Conservation (phyloP, 1,284 basidiomycete species). For the Trametes polyzona region DNA sequence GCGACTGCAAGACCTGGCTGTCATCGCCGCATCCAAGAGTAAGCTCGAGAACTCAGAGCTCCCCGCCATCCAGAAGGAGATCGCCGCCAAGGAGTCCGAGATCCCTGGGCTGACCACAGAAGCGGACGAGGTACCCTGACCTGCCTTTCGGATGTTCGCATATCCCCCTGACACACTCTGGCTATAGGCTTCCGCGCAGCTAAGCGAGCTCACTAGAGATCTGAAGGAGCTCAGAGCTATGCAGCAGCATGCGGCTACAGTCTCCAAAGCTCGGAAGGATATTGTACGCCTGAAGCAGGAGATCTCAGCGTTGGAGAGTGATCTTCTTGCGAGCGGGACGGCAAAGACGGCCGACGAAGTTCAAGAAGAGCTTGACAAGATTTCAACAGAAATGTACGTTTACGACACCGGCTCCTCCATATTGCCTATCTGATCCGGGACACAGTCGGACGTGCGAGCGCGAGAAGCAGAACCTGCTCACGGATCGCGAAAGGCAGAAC, state of each 20-base stretch:
- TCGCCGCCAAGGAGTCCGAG: conserved; percentile 58
- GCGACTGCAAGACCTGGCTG: conserved; percentile 60
- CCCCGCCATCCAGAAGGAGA: conserved; percentile 66
- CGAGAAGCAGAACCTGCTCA: conserved; percentile 61
- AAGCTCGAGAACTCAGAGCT: conserved; percentile 66
- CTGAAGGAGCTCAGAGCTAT: conserved; percentile 67
- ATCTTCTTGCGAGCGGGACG: conserved; percentile 73
- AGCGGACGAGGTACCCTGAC: conserved; percentile 59
- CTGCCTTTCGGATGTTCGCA: background rate
- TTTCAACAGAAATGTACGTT: conserved; percentile 71
- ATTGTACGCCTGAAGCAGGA: conserved; percentile 68
- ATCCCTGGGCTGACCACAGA: conserved; percentile 53
- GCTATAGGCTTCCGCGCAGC: conserved; percentile 50
- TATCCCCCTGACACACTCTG: background rate
- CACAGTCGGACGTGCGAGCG: conserved; percentile 71
- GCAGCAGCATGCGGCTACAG: conserved; percentile 65
- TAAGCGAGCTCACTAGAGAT: conserved; percentile 53
- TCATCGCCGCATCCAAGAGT: conserved; percentile 53
- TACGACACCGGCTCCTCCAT: background rate
- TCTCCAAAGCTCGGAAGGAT: conserved; percentile 70
- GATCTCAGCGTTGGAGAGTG: conserved; percentile 67
- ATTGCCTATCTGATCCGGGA: background rate
- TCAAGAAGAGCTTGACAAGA: conserved; percentile 70
- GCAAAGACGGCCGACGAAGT: conserved; percentile 86
- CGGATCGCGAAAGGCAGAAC: conserved; percentile 72